A percentile compares a stretch with the other conserved stretches of the same genome.
Evolutionary conservation across 805 yeast species (phyloP).

Genomic region (Monosporozyma siamensis): DNA sequence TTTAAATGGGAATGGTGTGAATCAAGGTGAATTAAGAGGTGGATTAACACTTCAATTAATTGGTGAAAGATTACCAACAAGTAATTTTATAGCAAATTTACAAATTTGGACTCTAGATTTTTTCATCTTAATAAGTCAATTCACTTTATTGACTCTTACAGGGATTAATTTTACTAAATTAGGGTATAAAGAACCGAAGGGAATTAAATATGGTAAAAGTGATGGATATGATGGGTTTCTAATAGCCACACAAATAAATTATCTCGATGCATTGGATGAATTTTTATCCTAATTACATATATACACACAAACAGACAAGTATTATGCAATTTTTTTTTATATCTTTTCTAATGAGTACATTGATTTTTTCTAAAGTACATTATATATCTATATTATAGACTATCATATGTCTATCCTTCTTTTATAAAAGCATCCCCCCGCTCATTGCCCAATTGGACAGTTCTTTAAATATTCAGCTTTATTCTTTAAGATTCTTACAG

Average conservation of each 20-base stretch:
- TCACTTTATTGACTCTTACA: conserved; percentile 20
- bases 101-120: conserved; percentile 20
- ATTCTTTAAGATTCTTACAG: conserved; percentile 73
- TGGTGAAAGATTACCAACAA: conserved; percentile 37
- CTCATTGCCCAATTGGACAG: conserved; percentile 62
- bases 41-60: conserved; percentile 36
- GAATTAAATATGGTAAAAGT: conserved; percentile 12
- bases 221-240: conserved; percentile 39
- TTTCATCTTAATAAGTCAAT: conserved; percentile 21
- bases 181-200: conserved; percentile 10
- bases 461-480: conserved; percentile 73
- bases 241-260: conserved; percentile 30
- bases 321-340: background rate
- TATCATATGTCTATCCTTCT: too few relatives aligned
- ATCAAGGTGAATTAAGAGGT: conserved; percentile 30
- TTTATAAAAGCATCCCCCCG: background rate
- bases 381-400: background rate
- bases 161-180: conserved; percentile 22
- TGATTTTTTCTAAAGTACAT: conserved; percentile 1
- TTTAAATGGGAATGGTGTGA: conserved; percentile 16
- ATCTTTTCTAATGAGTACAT: background rate
- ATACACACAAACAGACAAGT: background rate
- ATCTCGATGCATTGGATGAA: conserved; percentile 11
- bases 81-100: conserved; percentile 27
- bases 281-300: background rate